Evolutionary conservation across 2,329 filamentous ascomycete species (phyloP).

Genomic region (Tolypocladium nubicola): DNA sequence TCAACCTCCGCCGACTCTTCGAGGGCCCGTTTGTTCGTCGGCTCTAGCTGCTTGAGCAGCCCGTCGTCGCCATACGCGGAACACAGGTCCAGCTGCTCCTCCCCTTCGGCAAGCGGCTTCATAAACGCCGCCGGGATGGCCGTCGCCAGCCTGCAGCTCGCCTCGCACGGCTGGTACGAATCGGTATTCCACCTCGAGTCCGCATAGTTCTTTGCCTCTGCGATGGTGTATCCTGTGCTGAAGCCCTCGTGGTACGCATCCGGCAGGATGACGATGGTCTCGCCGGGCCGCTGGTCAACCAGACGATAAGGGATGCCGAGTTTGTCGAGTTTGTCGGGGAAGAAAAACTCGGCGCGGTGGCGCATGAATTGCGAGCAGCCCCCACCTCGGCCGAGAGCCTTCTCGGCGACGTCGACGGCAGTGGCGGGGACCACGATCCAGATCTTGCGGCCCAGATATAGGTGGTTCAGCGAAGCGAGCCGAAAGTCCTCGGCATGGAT

Average conservation of each 20-base stretch:
- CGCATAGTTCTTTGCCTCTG: constrained; percentile 29
- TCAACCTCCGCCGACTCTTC: background rate
- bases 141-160: constrained; percentile 20
- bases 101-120: constrained; percentile 18
- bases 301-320: constrained; percentile 25
- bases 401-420: constrained; percentile 22
- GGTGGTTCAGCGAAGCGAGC: constrained; percentile 25
- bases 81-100: constrained; percentile 23
- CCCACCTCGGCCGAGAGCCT: constrained; percentile 18
- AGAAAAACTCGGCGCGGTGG: constrained; percentile 29
- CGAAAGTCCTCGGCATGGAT: constrained; percentile 30
- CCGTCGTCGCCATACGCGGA: constrained; percentile 12
- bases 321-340: constrained; percentile 26
- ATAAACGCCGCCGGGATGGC: constrained; percentile 25
- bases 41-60: background rate
- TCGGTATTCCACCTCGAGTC: constrained; percentile 23
- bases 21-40: background rate
- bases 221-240: constrained; percentile 29
- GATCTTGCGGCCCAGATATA: constrained; percentile 29
- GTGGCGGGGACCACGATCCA: constrained; percentile 27
- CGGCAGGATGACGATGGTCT: constrained; percentile 28
- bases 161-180: constrained; percentile 23
- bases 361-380: constrained; percentile 30
- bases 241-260: constrained; percentile 30
- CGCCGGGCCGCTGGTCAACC: constrained; percentile 26